phyloP scores from a whole-genome alignment of 2,329 filamentous ascomycete species.

The Stachybotrys echinatus region DNA sequence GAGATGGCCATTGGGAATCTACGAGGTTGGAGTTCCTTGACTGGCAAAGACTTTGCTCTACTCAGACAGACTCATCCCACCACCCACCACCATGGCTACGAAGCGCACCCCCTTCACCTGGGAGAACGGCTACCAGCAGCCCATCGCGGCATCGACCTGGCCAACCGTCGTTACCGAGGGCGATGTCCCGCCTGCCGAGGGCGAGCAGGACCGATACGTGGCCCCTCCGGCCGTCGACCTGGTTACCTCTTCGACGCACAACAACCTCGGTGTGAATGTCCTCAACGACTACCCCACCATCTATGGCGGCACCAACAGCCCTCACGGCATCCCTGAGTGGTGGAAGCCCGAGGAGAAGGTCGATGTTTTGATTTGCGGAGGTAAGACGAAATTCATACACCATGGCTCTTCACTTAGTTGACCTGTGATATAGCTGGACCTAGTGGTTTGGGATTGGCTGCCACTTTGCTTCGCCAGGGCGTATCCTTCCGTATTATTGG shows the following conservation, averaged over 20 bases:
- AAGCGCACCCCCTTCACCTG: slow-evolving; percentile 12
- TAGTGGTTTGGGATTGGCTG: slow-evolving; percentile 21
- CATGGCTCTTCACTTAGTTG: background rate
- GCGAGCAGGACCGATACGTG: slow-evolving; percentile 14
- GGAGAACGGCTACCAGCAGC: slow-evolving; percentile 15
- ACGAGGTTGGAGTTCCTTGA: no score
- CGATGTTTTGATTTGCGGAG: slow-evolving; percentile 26
- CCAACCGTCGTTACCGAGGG: background rate
- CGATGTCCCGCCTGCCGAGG: slow-evolving; percentile 1
- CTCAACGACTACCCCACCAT: slow-evolving; percentile 22
- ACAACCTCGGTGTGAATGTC: slow-evolving; percentile 18
- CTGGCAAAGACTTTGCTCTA: no score
- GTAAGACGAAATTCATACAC: slow-evolving; percentile 14
- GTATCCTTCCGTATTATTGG: slow-evolving; percentile 27
- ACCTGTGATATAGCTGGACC: slow-evolving; percentile 23
- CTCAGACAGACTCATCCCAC: no score
- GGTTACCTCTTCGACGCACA: slow-evolving; percentile 17
- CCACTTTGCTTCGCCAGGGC: slow-evolving; percentile 23
- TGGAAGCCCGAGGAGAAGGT: slow-evolving; percentile 20
- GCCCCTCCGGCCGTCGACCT: slow-evolving; percentile 16
- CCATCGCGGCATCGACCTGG: background rate
- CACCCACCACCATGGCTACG: slow-evolving; percentile 11
- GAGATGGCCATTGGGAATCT: no score
- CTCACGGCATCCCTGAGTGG: slow-evolving; percentile 18
- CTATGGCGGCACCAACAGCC: slow-evolving; percentile 20